Conservation (phyloP, 2,329 filamentous ascomycete genomes). For the Cladosporium velox region DNA sequence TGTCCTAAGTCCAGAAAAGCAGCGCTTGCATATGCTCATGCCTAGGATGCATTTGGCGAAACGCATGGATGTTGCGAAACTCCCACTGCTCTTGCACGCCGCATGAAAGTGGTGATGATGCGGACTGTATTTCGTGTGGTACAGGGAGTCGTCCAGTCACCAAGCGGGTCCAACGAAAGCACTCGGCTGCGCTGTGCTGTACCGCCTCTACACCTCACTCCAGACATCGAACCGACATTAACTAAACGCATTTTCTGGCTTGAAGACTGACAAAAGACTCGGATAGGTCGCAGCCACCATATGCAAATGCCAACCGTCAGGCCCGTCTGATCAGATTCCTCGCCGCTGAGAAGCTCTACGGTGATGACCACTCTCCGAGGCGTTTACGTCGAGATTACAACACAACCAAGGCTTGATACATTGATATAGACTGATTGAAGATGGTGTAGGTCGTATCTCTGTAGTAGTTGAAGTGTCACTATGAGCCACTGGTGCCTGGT, state of each 20-base stretch:
- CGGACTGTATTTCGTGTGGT: neutral
- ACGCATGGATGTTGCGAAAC: neutral
- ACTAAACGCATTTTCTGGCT: neutral
- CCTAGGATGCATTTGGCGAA: neutral
- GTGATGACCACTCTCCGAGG: neutral
- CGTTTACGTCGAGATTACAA: neutral
- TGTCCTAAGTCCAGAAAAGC: neutral
- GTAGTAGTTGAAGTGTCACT: neutral
- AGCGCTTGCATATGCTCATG: neutral
- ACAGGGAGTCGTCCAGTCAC: neutral
- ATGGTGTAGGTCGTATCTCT: neutral
- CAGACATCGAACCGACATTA: neutral
- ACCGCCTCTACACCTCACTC: neutral
- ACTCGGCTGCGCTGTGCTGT: neutral
- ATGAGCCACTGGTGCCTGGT: neutral
- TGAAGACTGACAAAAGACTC: neutral
- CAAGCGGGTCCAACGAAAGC: neutral
- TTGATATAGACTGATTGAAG: neutral
- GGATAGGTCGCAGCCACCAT: neutral
- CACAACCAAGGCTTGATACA: neutral
- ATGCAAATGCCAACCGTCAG: neutral
- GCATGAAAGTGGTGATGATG: neutral
- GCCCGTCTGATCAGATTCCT: neutral
- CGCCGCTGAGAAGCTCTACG: neutral
- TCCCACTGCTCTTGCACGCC: neutral